Base-by-base conservation (phyloP, 495 filamentous ascomycete species). In the Evernia prunastri region DNA sequence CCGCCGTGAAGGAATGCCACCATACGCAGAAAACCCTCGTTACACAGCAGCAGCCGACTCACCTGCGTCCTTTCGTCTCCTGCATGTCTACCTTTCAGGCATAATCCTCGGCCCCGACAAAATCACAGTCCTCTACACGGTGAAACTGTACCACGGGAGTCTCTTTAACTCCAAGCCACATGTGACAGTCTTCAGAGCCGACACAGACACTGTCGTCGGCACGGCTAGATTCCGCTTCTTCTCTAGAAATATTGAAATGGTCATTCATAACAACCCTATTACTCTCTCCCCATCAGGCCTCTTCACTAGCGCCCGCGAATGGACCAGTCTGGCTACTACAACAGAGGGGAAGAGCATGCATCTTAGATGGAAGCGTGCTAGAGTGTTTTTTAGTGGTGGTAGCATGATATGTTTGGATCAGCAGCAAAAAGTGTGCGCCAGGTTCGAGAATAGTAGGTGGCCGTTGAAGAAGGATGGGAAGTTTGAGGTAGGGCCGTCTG, bases 81-180 rank as follows among this genome's bases (percentile, higher is more conserved):
- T 69, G 23, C 60, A 69, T 49, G 31, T 66, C 57, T 54, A 69
- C 15, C 20, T 31, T 39, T 4, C 27, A 31, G 58, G 58, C 37
- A n/a, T 53, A n/a, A 69, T 69, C 25, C 25, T 56, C 35, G 64
- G 58, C 40, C 43, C 59, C 3, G 67, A 66, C 60, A 66, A 64
- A 27, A 18, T 18, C 33, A 45, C 56, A 13, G 17, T 45, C 7
- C 57, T 66, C n/a, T 69, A 69, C 67, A 59, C 33, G 7, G 6
- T 67, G 2, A 25, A 54, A 4, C 1, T 42, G 20, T 56, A 63
- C 23, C 29, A 10, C 59, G 58, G 63, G 45, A 37, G 58, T 6
- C 43, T 61, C 13, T 58, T 60, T 33, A 47, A 60, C 42, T 66
- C 67, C 12, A 66, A 64, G 45, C 67, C 60, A 11, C 37, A 69